A percentile compares a stretch with the other conserved stretches of the same genome.
These are phyloP conservation scores for Barnettozyma vustinii DNA, from an alignment of 805 yeast species.

Conservation along the genomic window DNA sequence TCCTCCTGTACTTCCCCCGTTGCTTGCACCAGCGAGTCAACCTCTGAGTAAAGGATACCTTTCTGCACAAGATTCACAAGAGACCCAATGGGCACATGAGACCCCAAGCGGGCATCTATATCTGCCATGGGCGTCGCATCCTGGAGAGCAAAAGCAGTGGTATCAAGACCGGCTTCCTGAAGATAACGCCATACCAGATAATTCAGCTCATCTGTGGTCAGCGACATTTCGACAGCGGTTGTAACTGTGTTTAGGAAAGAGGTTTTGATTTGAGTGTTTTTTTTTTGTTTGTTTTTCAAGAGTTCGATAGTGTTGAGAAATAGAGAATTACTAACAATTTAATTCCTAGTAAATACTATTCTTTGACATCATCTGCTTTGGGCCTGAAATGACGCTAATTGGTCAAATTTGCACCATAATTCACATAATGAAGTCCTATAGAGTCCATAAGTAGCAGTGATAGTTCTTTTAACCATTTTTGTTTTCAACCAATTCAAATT, in stretches of 20 bases:
- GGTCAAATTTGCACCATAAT: not conserved
- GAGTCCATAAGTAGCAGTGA: no score
- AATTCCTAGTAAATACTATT: not conserved
- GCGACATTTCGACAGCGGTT: conserved; percentile 47
- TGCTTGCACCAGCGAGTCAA: conserved; percentile 48
- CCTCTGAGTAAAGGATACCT: conserved; percentile 74
- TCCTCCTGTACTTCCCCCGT: conserved; percentile 28
- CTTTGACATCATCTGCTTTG: not conserved
- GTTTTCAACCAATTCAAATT: no score
- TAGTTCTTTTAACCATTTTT: no score
- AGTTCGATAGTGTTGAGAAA: not conserved
- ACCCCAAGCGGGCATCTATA: conserved; percentile 46
- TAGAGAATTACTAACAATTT: not conserved
- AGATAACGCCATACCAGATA: conserved; percentile 90
- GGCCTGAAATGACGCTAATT: no score
- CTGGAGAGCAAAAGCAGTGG: conserved; percentile 75
- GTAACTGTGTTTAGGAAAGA: not conserved
- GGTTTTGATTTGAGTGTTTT: not conserved
- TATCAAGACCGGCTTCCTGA: conserved; percentile 75
- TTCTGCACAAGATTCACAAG: conserved; percentile 78
- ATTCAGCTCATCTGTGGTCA: conserved; percentile 79
- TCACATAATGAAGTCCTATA: no score
- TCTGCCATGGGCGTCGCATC: conserved; percentile 62
- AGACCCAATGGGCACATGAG: conserved; percentile 67
- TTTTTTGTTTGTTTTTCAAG: not conserved